Conservation (phyloP, 2,329 filamentous ascomycete genomes). For the Colletotrichum camelliae region DNA sequence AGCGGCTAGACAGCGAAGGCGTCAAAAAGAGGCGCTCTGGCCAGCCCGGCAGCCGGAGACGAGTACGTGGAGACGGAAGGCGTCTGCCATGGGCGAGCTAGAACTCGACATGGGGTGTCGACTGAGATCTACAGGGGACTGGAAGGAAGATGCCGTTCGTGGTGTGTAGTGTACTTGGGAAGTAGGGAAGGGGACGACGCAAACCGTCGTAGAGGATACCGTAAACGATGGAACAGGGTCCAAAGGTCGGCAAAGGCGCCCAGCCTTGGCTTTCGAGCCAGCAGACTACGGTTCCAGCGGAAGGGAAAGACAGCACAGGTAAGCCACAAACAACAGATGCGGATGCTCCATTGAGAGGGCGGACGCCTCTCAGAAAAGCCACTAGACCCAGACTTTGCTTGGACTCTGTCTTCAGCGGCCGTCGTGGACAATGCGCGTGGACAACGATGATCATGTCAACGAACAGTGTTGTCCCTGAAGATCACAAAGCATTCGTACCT, state of each 20-base stretch:
- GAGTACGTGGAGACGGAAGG: not conserved
- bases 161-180: not conserved
- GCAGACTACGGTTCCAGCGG: not conserved
- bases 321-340: slow-evolving; percentile 6
- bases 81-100: not conserved
- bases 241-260: not conserved
- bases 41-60: not conserved
- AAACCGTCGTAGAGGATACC: not conserved
- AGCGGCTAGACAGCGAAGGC: not conserved
- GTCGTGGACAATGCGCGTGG: not conserved
- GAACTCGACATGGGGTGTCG: not conserved
- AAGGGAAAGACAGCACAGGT: not conserved
- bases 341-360: not conserved
- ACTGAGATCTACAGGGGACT: not conserved
- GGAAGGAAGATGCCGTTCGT: not conserved
- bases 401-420: not conserved
- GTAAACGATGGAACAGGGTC: not conserved
- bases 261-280: not conserved
- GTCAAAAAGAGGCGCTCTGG: not conserved
- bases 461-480: not conserved
- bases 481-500: not conserved
- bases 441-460: not conserved
- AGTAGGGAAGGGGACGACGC: not conserved
- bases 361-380: not conserved
- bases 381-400: not conserved